These are phyloP conservation scores for Blastocrithidia nonstop DNA, from an alignment of 208 protist genomes.

Conservation along the genomic window DNA sequence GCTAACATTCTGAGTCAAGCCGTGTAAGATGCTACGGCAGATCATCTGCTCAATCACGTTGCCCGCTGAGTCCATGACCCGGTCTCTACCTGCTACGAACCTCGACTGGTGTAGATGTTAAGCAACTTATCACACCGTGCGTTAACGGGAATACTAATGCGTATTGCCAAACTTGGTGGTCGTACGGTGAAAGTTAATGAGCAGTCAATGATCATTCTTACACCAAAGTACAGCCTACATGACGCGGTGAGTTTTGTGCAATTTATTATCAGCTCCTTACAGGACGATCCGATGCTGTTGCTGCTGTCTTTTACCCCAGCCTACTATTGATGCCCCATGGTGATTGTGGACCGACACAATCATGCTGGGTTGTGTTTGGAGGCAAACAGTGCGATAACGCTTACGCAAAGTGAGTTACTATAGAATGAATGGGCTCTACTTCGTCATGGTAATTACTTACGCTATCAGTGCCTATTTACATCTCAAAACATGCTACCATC, in stretches of 20 bases:
- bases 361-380: slow-evolving; percentile 41
- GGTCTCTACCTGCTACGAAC: slow-evolving; percentile 64
- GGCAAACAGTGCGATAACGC: slow-evolving; percentile 16
- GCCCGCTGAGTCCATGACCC: slow-evolving; percentile 79
- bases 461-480: slow-evolving; percentile 27
- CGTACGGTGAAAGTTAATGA: slow-evolving; percentile 64
- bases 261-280: slow-evolving; percentile 55
- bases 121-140: slow-evolving; percentile 60
- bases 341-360: slow-evolving; percentile 53
- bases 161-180: slow-evolving; percentile 73
- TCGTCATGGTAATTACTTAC: too few relatives aligned
- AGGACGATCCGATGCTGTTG: slow-evolving; percentile 84
- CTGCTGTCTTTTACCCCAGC: slow-evolving; percentile 57
- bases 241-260: slow-evolving; percentile 64
- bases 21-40: slow-evolving; percentile 34
- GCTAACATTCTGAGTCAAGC: slow-evolving; percentile 66
- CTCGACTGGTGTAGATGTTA: slow-evolving; percentile 61
- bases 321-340: slow-evolving; percentile 65
- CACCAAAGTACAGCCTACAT: slow-evolving; percentile 56
- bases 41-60: slow-evolving; percentile 60
- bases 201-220: slow-evolving; percentile 57
- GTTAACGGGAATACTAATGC: slow-evolving; percentile 59
- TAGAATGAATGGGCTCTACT: too few relatives aligned
- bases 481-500: slow-evolving; percentile 15
- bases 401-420: slow-evolving; percentile 9